Evolutionary conservation across 2,329 filamentous ascomycete genomes (phyloP), one percentile per base, ranked within the genome.

Genomic region (Epichloe sp.): DNA sequence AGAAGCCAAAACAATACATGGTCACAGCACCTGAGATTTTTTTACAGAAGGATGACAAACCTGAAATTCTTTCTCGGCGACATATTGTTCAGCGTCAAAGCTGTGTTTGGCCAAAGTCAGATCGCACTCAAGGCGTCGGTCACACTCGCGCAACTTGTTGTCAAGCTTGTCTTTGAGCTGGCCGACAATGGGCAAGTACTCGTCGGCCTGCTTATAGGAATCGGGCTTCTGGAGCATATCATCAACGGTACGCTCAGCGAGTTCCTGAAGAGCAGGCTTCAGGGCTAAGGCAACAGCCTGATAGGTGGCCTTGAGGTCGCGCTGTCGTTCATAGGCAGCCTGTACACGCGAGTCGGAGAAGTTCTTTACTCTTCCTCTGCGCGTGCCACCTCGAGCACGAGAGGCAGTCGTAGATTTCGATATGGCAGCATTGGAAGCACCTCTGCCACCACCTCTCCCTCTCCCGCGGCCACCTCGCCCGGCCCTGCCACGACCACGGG

Each of bases 221-320:
- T 75, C 65, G 7, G 76, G 71, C 48, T 80, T 72, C 47, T 74
- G 68, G 54, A 79, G 70, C 53, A 86, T 66, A 53, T 75, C 72
- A 47, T 80, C 76, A 52, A 83, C 66, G 48, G 71, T 76, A 36
- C 79, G 74, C 49, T 79, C 76, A 17, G 81, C 80, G 19, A 88
- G 71, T 60, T 86, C 82, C 53, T 81, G 79, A 14, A 86, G 70
- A 10, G 80, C 74, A 15, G 78, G 77, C 63, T 84, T 86, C 58
- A 85, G 66, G 34, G 77, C 72, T 57, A 78, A 76, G 53, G 79
- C 75, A 48, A 87, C 76, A 52, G 75, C 70, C n/a, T 79, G 74
- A 64, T 79, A 87, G 23, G 73, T 73, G 51, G 79, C 78, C 64
- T 83, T 83, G 58, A 87, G 71, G 58, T 84, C 77, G 57, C 83